Conservation (phyloP, 2,329 filamentous ascomycete genomes). For the Xylariaceae sp. region DNA sequence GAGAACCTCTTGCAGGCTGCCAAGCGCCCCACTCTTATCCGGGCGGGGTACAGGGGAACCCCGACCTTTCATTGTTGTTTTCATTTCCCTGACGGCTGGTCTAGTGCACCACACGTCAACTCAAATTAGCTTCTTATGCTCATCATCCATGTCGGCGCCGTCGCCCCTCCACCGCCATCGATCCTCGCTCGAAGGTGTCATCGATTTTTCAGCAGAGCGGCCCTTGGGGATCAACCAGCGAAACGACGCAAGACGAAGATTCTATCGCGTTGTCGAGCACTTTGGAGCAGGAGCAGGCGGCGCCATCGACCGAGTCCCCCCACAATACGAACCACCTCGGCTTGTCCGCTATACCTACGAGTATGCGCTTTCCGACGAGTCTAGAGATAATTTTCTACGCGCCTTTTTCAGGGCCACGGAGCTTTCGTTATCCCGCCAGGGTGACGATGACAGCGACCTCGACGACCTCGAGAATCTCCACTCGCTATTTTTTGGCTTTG, state of each 20-base stretch:
- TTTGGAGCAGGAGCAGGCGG: conserved; percentile 12
- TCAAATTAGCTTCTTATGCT: too few relatives aligned
- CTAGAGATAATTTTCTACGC: conserved; percentile 24
- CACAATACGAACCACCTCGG: conserved; percentile 19
- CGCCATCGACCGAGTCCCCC: conserved; percentile 1
- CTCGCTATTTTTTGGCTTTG: conserved; percentile 20
- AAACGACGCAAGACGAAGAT: conserved; percentile 12
- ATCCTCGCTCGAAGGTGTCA: conserved; percentile 17
- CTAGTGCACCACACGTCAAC: too few relatives aligned
- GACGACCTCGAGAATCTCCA: conserved; percentile 15
- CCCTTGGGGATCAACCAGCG: conserved; percentile 16
- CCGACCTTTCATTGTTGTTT: too few relatives aligned
- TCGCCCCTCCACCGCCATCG: conserved; percentile 17
- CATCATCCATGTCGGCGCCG: conserved; percentile 1
- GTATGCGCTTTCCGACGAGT: conserved; percentile 23
- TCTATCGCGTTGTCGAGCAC: conserved; percentile 19
- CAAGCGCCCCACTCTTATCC: too few relatives aligned
- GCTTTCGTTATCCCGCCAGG: conserved; percentile 13
- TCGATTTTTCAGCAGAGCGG: conserved; percentile 14
- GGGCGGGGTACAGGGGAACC: too few relatives aligned
- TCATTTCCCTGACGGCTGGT: too few relatives aligned
- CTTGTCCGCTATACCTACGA: conserved; percentile 27
- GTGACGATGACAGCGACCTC: conserved; percentile 3
- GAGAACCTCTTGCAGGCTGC: too few relatives aligned
- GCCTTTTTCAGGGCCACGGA: conserved; percentile 23